Conservation (phyloP, 164 flowering plant genomes). For the Protea cynaroides region DNA sequence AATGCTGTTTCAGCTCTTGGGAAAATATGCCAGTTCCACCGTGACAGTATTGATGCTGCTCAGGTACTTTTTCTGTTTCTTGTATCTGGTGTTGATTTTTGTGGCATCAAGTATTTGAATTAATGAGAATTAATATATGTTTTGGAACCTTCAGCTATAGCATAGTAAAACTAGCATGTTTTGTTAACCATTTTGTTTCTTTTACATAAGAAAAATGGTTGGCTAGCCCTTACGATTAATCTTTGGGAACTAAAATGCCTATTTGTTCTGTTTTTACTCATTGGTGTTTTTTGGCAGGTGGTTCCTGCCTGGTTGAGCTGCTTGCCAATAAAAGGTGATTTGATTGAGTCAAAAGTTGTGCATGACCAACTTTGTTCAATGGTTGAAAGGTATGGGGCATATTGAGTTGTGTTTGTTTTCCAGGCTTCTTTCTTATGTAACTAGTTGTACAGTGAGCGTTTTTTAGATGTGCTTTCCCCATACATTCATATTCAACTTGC, state of each 20-base stretch:
- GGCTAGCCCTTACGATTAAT: too few species aligned
- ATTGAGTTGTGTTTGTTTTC: neutral
- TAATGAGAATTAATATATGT: too few species aligned
- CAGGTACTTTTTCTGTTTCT: slow-evolving; percentile 23
- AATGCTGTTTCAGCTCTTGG: slow-evolving; percentile 82
- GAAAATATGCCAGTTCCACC: slow-evolving; percentile 56
- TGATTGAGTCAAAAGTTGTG: slow-evolving; percentile 89
- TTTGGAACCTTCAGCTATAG: too few species aligned
- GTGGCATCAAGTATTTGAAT: too few species aligned
- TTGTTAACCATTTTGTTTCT: too few species aligned
- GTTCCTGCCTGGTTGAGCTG: slow-evolving; percentile 88
- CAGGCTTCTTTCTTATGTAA: neutral
- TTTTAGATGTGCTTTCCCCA: neutral
- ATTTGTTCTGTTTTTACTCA: neutral
- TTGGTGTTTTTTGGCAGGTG: slow-evolving; percentile 42
- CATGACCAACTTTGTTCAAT: slow-evolving; percentile 95
- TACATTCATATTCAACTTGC: neutral
- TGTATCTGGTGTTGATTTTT: too few species aligned
- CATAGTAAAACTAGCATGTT: too few species aligned
- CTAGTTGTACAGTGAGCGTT: neutral
- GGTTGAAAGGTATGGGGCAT: slow-evolving; percentile 62
- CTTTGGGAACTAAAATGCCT: too few species aligned
- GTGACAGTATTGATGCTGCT: slow-evolving; percentile 49
- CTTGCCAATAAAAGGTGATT: slow-evolving; percentile 84
- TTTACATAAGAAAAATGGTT: too few species aligned